Base-by-base conservation (phyloP, 1,284 basidiomycete genomes). In the Exsudoporus floridanus region DNA sequence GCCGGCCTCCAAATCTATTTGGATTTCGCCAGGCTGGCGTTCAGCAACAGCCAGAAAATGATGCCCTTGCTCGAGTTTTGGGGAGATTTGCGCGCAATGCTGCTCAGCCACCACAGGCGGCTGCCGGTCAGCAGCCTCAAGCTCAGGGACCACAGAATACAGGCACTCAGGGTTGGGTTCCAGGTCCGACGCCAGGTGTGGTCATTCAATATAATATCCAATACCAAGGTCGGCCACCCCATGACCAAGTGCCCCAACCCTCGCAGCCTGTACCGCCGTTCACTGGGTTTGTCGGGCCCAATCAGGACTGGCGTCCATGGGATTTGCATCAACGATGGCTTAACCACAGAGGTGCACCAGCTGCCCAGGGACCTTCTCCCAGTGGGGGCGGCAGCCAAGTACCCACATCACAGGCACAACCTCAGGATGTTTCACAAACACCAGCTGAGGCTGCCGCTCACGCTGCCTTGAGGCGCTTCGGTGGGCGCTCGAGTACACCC, bases 271-370 rank as follows among this genome's bases (percentile, higher is more conserved):
- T 74, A 18, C 81, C 79, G 2, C 75, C 70, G 35, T 80, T 78
- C 54, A 56, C 68, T 54, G 86, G 86, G 7, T 88, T 86, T 57
- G 72, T 77, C 35, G 83, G 83, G 4, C 84, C 84, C 16, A 79
- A 77, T 35, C 81, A 79, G n/a, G 74, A 70, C 18, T 87, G 84
- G 82, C 81, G 80, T 51, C 77, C 77, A 23, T 88, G 85, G 84
- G 72, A 71, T 36, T 56, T 71, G 25, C 71, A 75, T 54, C 73
- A 56, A 16, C 66, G 64, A 39, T 65, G 61, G 65, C 60, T 66
- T 37, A 40, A 65, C 49, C 57, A 49, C 23, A 54, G 58, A 23
- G 46, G n/a, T 16, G 38, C 38, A 37, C 42, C 40, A 28, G 16
- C 50, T 33, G 8, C 45, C 14, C 56, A 37, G 18, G 55, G 48